These are phyloP conservation scores for Trichophyton simii DNA, from an alignment of 2,329 filamentous ascomycete species.

Conservation along the genomic window DNA sequence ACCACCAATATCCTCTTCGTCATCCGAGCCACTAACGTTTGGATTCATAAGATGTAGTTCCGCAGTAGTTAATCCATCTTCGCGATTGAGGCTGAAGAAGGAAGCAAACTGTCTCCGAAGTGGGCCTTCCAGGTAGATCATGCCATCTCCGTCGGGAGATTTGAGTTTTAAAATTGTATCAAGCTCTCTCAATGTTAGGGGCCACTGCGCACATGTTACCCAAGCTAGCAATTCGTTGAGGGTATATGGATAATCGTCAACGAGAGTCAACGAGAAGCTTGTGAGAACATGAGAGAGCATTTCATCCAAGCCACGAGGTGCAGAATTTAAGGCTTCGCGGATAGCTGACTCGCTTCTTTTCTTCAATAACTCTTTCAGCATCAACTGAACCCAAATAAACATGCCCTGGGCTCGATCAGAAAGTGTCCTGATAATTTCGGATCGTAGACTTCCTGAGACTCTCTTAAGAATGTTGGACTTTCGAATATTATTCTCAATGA, in stretches of 20 bases:
- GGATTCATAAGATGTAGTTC: conserved; percentile 11
- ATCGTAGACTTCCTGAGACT: conserved; percentile 20
- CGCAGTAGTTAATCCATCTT: conserved; percentile 25
- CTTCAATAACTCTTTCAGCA: conserved; percentile 36
- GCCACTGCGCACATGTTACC: conserved; percentile 34
- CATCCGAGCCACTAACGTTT: conserved; percentile 7
- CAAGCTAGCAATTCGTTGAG: conserved; percentile 39
- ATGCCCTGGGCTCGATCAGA: conserved; percentile 35
- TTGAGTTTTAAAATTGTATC: conserved; percentile 35
- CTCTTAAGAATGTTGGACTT: conserved; percentile 27
- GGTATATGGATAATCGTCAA: conserved; percentile 20
- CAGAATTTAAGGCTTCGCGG: conserved; percentile 33
- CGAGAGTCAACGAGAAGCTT: conserved; percentile 25
- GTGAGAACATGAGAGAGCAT: conserved; percentile 33
- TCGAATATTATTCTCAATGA: conserved; percentile 32
- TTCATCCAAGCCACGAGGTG: conserved; percentile 34
- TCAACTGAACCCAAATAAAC: conserved; percentile 40
- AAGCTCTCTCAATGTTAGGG: conserved; percentile 34
- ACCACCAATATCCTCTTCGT: conserved; percentile 8
- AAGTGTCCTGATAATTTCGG: conserved; percentile 31
- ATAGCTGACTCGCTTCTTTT: conserved; percentile 26
- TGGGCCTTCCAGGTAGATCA: conserved; percentile 29
- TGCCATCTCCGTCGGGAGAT: conserved; percentile 28
- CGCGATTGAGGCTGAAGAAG: conserved; percentile 36
- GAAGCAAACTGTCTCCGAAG: conserved; percentile 36